These are phyloP conservation scores for Thraustotheca clavata DNA, from an alignment of 352 stramenopile genomes.

Conservation along the genomic window DNA sequence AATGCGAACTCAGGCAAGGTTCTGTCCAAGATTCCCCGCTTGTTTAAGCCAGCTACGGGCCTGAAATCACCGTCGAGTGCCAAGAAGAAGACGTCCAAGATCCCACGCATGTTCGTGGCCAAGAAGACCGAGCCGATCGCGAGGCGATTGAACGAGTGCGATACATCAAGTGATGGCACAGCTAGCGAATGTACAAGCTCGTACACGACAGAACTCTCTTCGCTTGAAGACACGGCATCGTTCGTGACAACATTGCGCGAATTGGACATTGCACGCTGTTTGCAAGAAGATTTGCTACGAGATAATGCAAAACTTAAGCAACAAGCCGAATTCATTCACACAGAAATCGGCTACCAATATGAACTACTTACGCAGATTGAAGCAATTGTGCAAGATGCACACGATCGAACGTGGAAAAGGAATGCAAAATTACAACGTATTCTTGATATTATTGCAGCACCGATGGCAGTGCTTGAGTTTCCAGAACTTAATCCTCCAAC, in stretches of 20 bases:
- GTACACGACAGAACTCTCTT: neutral
- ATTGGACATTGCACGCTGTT: neutral
- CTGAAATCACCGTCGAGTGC: neutral
- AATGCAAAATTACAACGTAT: too few species aligned
- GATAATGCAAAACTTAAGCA: constrained; percentile 8
- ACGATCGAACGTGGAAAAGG: neutral
- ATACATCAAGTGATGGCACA: neutral
- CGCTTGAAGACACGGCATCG: neutral
- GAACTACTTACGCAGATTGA: constrained; percentile 6
- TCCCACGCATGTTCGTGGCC: neutral
- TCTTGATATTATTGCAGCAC: neutral
- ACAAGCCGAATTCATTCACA: constrained; percentile 1
- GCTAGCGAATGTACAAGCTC: neutral
- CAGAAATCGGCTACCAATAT: neutral
- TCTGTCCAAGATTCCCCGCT: neutral
- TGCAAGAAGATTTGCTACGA: neutral
- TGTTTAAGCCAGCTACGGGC: neutral
- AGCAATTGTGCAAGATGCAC: neutral
- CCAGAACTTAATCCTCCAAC: neutral
- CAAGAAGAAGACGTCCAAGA: neutral
- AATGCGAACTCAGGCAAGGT: neutral
- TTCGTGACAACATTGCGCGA: neutral
- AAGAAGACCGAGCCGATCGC: neutral
- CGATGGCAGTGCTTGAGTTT: neutral
- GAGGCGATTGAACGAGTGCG: neutral